These are phyloP conservation scores for Lojkania enalia DNA, from an alignment of 2,329 filamentous ascomycete genomes.

Conservation along the genomic window DNA sequence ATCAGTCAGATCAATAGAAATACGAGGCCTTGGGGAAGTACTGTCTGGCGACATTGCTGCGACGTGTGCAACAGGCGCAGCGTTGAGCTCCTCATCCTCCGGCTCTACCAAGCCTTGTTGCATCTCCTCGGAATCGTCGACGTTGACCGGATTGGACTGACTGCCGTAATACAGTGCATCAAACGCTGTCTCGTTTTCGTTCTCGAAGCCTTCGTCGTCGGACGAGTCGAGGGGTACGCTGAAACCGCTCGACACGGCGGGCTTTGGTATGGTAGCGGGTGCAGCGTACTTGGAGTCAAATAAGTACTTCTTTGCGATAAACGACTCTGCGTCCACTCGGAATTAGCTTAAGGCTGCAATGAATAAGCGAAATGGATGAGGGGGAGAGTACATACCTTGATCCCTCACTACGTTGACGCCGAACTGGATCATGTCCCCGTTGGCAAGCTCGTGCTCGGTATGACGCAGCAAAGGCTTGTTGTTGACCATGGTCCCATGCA, in stretches of 20 bases:
- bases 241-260: constrained; percentile 31
- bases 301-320: constrained; percentile 35
- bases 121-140: constrained; percentile 32
- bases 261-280: not conserved
- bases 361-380: no score
- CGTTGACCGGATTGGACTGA: constrained; percentile 32
- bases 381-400: constrained; percentile 27
- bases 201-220: constrained; percentile 26
- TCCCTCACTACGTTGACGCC: constrained; percentile 42
- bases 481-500: constrained; percentile 65
- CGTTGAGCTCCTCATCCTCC: not conserved
- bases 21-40: no score
- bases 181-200: not conserved
- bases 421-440: constrained; percentile 43
- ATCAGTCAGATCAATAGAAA: not conserved
- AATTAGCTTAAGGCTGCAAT: not conserved
- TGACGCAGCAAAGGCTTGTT: constrained; percentile 34
- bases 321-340: constrained; percentile 25
- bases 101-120: not conserved
- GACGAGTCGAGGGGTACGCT: constrained; percentile 34
- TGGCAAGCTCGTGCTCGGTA: constrained; percentile 25
- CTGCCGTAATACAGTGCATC: constrained; percentile 19
- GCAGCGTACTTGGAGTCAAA: constrained; percentile 24
- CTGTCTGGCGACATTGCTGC: no score
- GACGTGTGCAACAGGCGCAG: not conserved